Base-by-base conservation (phyloP, 1,139 yeast species). In the Yueomyces sp. region DNA sequence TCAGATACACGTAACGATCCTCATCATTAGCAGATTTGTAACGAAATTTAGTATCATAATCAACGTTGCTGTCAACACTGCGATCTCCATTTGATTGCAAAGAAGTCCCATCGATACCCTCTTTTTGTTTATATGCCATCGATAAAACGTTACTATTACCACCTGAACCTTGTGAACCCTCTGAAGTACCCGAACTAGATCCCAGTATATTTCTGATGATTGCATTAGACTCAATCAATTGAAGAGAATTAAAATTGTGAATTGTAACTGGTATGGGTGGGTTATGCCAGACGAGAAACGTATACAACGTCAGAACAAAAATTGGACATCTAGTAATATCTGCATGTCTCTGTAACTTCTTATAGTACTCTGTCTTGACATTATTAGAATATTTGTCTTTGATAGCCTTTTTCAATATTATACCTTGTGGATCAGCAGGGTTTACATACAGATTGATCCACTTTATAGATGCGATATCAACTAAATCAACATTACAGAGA, bases 321-420 rank as follows among this genome's bases (percentile, higher is more conserved):
- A 40, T 11, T 30, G 42, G 42, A 30, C 42, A 39, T 4, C 36
- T 29, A 3, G 31, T 19, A 3, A 39, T 25, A 30, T 38, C 30
- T 4, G 7, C 27, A 31, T 8, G 36, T 31, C 6, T n/a, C 7
- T 19, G 27, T 29, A 26, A 7, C 9, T 29, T 25, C 25, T 30
- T 4, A 31, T 7, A 30, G 8, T 19, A 31, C 11, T 6, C 19
- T 31, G n/a, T 5, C 29, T 27, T 37, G 6, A 6, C 35, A 11
- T 11, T 11, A 11, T n/a, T n/a, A 11, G 6, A 9, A 11, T 9
- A 6, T 33, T 33, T 11, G 5, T 9, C 19, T 33, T 11, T 11
- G 5, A 11, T 4, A 9, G 35, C 4, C n/a, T 33, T 33, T 33
- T 19, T 33, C n/a, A 33, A 33, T 4, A 33, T 33, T 9, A 9